A percentile compares a stretch with the other conserved stretches of the same genome.
Conservation (phyloP, 225 moss, liverwort and hornwort genomes). For the Pleurozium schreberi region DNA sequence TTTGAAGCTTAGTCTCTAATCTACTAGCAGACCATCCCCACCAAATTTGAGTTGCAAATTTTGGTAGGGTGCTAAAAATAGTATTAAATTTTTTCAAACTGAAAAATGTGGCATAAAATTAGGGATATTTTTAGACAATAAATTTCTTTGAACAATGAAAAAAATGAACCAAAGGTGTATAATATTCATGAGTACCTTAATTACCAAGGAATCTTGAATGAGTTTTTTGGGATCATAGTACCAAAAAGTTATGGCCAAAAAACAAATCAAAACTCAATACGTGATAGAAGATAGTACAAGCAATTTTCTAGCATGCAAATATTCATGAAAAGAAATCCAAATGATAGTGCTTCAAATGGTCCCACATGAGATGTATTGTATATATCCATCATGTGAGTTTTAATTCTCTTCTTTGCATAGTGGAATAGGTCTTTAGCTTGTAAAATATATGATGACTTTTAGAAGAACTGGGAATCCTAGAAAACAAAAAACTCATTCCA, state of each 20-base stretch:
- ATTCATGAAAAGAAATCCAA: background rate
- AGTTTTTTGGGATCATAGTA: background rate
- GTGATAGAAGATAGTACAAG: background rate
- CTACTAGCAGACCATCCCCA: too few relatives aligned
- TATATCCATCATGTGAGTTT: too few relatives aligned
- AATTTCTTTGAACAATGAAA: too few relatives aligned
- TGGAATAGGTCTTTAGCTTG: background rate
- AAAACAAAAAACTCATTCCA: background rate
- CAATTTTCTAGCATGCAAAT: background rate
- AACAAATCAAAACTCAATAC: background rate
- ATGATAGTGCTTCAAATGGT: background rate
- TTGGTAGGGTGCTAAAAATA: background rate
- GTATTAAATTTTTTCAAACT: background rate
- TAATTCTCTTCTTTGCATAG: background rate
- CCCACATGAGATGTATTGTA: background rate
- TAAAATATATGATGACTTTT: background rate
- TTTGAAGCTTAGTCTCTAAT: fast-evolving
- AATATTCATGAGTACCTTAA: background rate
- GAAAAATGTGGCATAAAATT: background rate
- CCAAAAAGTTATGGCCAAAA: background rate
- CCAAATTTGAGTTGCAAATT: background rate
- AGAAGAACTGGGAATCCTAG: background rate
- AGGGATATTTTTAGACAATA: background rate
- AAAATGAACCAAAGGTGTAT: background rate
- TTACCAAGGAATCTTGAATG: background rate